Evolutionary conservation across 1,284 basidiomycete species (phyloP).

Genomic region (Ceratobasidium theobromae): DNA sequence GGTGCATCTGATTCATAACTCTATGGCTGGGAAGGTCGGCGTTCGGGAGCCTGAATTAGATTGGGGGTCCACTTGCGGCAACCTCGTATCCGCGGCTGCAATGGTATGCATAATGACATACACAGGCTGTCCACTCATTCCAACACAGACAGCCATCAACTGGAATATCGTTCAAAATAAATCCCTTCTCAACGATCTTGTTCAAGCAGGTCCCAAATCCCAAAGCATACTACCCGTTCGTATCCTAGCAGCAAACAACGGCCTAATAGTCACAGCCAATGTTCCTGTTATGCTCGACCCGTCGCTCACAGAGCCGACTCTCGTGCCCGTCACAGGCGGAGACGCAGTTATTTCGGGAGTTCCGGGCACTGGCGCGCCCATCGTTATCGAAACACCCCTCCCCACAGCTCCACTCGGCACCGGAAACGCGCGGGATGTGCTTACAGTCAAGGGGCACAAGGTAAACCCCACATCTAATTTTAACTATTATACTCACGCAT

Average conservation of each 20-base stretch:
- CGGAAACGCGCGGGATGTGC: conserved; percentile 9
- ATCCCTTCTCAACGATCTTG: neutral
- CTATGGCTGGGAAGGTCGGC: conserved; percentile 42
- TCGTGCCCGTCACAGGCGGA: conserved; percentile 23
- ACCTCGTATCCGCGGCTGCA: conserved; percentile 30
- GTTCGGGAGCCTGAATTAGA: conserved; percentile 61
- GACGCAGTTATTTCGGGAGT: conserved; percentile 31
- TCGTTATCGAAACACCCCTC: conserved; percentile 33
- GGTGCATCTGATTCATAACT: no score
- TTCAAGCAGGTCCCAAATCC: neutral
- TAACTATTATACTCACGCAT: neutral
- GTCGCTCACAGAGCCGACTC: neutral
- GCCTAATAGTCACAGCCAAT: conserved; percentile 28
- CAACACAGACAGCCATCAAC: conserved; percentile 23
- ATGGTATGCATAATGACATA: conserved; percentile 1
- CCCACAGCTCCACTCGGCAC: conserved; percentile 14
- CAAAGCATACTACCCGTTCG: conserved; percentile 16
- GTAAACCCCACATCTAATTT: neutral
- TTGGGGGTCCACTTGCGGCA: conserved; percentile 63
- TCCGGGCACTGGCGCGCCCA: conserved; percentile 27
- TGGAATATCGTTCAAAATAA: conserved; percentile 22
- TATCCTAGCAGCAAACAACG: conserved; percentile 31
- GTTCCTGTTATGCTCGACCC: conserved; percentile 23
- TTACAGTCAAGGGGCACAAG: conserved; percentile 18
- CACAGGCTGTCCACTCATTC: neutral